phyloP scores from a whole-genome alignment of 371 early-diverging fungal species.

The Enterospora canceri region DNA sequence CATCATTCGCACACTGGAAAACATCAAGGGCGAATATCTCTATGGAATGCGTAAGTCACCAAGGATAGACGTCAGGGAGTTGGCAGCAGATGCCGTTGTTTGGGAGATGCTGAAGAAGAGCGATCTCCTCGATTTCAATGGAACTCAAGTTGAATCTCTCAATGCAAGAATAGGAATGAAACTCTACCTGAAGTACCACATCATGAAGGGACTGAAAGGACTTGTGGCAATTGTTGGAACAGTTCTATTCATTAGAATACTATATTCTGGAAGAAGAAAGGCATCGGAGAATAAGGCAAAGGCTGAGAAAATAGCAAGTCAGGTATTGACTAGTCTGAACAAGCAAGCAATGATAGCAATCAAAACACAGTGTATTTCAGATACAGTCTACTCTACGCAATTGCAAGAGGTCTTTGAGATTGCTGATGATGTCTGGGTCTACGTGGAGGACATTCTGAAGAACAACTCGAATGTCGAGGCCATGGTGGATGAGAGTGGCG shows the following conservation, averaged over 20 bases:
- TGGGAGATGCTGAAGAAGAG: slow-evolving; percentile 1
- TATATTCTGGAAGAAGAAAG: neutral
- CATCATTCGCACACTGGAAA: slow-evolving; percentile 19
- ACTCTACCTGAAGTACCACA: slow-evolving; percentile 18
- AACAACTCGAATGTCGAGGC: slow-evolving; percentile 33
- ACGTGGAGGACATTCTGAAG: slow-evolving; percentile 18
- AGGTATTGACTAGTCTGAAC: slow-evolving; percentile 23
- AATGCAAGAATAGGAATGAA: slow-evolving; percentile 10
- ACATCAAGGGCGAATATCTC: slow-evolving; percentile 24
- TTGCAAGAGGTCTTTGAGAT: slow-evolving; percentile 36
- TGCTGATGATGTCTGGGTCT: slow-evolving; percentile 21
- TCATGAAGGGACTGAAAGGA: slow-evolving; percentile 4
- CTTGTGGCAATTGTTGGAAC: slow-evolving; percentile 4
- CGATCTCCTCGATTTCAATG: slow-evolving; percentile 2
- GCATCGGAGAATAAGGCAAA: neutral
- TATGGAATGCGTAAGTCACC: slow-evolving; percentile 12
- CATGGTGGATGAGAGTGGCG: slow-evolving; percentile 5
- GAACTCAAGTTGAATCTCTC: slow-evolving; percentile 8
- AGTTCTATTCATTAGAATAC: slow-evolving; percentile 4
- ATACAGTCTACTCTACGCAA: slow-evolving; percentile 28
- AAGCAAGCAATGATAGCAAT: slow-evolving; percentile 38
- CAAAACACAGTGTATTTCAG: slow-evolving; percentile 17
- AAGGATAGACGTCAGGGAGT: neutral
- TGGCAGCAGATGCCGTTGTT: slow-evolving; percentile 15
- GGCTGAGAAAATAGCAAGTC: slow-evolving; percentile 17